Evolutionary conservation across 139 green algal species (phyloP).

Genomic region (Microglena sp.): DNA sequence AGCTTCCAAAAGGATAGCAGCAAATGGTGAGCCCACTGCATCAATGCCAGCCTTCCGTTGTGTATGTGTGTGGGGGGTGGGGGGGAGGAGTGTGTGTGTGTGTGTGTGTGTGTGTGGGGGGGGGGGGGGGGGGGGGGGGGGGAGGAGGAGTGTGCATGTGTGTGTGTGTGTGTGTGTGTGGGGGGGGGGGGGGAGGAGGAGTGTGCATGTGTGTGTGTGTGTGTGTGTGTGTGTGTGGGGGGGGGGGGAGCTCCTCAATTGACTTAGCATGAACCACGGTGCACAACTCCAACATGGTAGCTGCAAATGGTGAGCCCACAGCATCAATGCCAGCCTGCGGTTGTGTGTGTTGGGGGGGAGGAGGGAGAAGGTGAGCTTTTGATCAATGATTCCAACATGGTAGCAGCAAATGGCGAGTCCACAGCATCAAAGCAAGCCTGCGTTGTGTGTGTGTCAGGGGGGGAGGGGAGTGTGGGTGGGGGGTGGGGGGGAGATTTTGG

Average conservation of each 20-base stretch:
- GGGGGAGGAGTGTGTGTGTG: no score
- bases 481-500: no score
- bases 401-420: no score
- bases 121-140: no score
- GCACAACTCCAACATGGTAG: slow-evolving; percentile 87
- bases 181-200: neutral
- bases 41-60: neutral
- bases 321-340: slow-evolving; percentile 76
- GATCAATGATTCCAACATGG: no score
- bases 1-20: no score
- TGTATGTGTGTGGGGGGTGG: neutral
- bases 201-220: neutral
- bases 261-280: slow-evolving; percentile 15
- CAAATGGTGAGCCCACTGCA: no score
- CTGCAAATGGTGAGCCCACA: slow-evolving; percentile 80
- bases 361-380: neutral
- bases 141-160: no score
- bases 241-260: neutral
- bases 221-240: slow-evolving; percentile 6
- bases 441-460: no score
- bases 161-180: slow-evolving; percentile 2
- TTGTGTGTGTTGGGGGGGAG: no score
- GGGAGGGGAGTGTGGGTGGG: no score
- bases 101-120: no score
- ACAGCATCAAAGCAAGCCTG: neutral